A percentile compares a stretch with the other conserved stretches of the same genome.
Conservation (phyloP, 805 yeast species). For the Dipodascus albidus region DNA sequence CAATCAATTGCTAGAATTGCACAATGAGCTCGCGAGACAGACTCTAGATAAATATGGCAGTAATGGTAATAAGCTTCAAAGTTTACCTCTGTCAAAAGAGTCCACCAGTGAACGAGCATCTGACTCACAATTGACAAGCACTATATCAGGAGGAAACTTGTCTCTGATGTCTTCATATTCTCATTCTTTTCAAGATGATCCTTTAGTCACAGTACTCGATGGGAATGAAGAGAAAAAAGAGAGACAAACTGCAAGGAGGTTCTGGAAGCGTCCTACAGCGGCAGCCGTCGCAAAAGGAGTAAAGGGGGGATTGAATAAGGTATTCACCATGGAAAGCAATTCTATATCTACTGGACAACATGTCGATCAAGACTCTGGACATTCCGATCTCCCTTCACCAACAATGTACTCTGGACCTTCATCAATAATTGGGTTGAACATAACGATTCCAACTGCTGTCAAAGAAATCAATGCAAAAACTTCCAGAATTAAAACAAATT, state of each 20-base stretch:
- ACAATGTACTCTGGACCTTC: neutral
- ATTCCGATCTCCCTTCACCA: neutral
- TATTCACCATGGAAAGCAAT: conserved; percentile 17
- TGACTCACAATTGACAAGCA: conserved; percentile 4
- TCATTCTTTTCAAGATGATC: conserved; percentile 13
- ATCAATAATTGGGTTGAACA: neutral
- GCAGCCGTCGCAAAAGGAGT: conserved; percentile 20
- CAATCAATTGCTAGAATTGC: conserved; percentile 27
- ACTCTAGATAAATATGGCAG: conserved; percentile 22
- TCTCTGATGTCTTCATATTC: neutral
- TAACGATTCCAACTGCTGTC: neutral
- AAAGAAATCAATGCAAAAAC: neutral
- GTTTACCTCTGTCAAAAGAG: conserved; percentile 5
- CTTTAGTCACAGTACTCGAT: conserved; percentile 21
- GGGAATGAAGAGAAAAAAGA: conserved; percentile 15
- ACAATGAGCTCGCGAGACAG: conserved; percentile 26
- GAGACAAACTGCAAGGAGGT: conserved; percentile 14
- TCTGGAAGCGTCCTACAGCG: conserved; percentile 24
- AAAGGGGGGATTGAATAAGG: conserved; percentile 24
- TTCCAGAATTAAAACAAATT: neutral
- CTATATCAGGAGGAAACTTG: conserved; percentile 8
- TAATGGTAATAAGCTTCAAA: conserved; percentile 1
- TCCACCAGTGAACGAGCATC: conserved; percentile 6
- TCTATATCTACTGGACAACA: neutral
- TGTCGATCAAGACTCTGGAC: conserved; percentile 2